Base-by-base conservation (phyloP, 176 grass and related monocot genomes). In the Olyra latifolia region DNA sequence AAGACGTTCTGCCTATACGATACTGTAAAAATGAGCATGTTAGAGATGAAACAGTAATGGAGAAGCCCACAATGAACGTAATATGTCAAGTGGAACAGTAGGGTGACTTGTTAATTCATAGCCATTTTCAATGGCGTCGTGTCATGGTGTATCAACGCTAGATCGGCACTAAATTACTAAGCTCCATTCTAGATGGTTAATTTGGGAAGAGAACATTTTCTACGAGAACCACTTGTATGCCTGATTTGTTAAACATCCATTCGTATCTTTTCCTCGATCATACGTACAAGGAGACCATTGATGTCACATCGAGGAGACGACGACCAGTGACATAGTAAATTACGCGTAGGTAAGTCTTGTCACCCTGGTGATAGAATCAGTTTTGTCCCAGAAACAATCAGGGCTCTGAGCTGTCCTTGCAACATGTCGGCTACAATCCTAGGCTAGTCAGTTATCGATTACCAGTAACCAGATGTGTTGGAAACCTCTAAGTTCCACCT, bases 221-320 rank as follows among this genome's bases (percentile, higher is more conserved):
- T 39, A 74, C 5, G 12, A 30, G 6, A 54, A 1, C 12, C n/a
- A 64, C 69, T 82, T 73, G 80, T 15, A n/a, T n/a, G 47, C 20
- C 22, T 74, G 47, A 32, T 60, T 59, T 19, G 5, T n/a, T 6
- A n/a, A 27, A 44, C 45, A 43, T 58, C 44, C 66, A 58, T 81
- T 38, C 66, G 41, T 81, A 70, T 72, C 67, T 71, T 61, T 58
- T 71, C 25, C 16, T 19, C 20, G 35, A 48, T 30, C 43, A 47
- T 13, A 30, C 55, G 40, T 30, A 30, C 2, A 68, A 7, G 24
- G 11, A 71, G 66, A 60, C 7, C 27, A 47, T 47, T 61, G 78
- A 70, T 81, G 25, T 47, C n/a, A 35, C 58, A n/a, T 63, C 20
- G 8, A 69, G 8, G n/a, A n/a, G 43, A 45, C 11, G 25, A 60